Conservation (phyloP, 2,329 filamentous ascomycete species). For the Incumbomyces lentus region DNA sequence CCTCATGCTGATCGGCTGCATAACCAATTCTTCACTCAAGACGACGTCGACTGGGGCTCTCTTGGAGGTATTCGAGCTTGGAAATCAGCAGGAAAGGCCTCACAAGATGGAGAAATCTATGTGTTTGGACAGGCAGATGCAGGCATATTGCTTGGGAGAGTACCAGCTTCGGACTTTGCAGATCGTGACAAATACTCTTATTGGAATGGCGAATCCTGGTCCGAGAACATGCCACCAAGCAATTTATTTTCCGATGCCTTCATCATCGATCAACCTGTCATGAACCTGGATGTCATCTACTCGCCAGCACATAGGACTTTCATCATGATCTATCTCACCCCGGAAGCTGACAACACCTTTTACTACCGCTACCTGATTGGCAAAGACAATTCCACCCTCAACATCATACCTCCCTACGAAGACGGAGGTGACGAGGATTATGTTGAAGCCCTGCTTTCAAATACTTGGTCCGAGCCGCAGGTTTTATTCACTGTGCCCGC, state of each 20-base stretch:
- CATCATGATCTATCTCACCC: conserved; percentile 24
- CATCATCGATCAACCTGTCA: conserved; percentile 22
- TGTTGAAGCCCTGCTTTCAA: conserved; percentile 22
- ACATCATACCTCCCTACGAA: conserved; percentile 14
- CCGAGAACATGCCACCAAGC: conserved; percentile 13
- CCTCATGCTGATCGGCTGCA: conserved; percentile 21
- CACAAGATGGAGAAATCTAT: conserved; percentile 24
- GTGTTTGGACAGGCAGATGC: conserved; percentile 22
- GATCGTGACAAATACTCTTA: conserved; percentile 21
- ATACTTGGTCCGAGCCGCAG: conserved; percentile 23
- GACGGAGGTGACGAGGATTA: conserved; percentile 20
- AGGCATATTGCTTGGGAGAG: conserved; percentile 23
- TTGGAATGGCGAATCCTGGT: conserved; percentile 23
- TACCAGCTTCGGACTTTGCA: conserved; percentile 13
- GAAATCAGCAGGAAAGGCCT: conserved; percentile 22
- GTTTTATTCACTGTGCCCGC: conserved; percentile 21
- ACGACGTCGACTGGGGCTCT: conserved; percentile 24
- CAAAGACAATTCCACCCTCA: conserved; percentile 17
- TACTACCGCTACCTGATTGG: conserved; percentile 24
- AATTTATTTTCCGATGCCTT: conserved; percentile 15
- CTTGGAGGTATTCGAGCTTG: conserved; percentile 24
- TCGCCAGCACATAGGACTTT: conserved; percentile 25
- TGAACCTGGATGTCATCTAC: conserved; percentile 25
- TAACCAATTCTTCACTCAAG: conserved; percentile 22
- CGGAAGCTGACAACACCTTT: conserved; percentile 25